These are phyloP conservation scores for Kazachstania bromeliacearum DNA, from an alignment of 805 yeast genomes.

Conservation along the genomic window DNA sequence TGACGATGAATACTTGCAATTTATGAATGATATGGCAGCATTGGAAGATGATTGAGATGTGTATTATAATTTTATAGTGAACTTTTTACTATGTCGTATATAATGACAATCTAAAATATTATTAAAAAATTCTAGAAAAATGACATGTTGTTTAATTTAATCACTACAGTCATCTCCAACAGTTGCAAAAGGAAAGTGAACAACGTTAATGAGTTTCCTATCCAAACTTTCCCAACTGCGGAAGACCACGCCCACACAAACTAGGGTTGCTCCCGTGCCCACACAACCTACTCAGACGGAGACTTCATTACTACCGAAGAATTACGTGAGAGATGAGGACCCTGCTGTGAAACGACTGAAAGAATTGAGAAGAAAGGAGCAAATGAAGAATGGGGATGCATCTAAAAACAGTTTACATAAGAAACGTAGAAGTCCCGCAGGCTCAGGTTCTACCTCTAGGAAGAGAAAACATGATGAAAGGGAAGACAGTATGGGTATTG, in stretches of 20 bases:
- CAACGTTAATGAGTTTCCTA: conserved; percentile 31
- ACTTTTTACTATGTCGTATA: conserved; percentile 6
- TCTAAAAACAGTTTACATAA: conserved; percentile 1
- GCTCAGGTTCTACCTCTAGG: not conserved
- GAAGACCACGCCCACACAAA: conserved; percentile 14
- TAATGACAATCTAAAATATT: too few relatives aligned
- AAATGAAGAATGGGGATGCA: conserved; percentile 31
- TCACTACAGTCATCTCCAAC: too few relatives aligned
- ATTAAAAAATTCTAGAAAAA: too few relatives aligned
- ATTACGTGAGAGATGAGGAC: conserved; percentile 37
- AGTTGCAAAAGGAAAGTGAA: too few relatives aligned
- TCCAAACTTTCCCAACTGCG: conserved; percentile 23
- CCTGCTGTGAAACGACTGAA: conserved; percentile 65
- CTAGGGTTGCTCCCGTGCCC: too few relatives aligned
- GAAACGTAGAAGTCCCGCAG: not conserved
- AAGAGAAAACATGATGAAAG: conserved; percentile 10
- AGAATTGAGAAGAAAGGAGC: conserved; percentile 53
- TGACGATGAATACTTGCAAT: conserved; percentile 27
- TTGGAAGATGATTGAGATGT: conserved; percentile 7
- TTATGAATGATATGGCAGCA: conserved; percentile 20
- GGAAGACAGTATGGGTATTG: conserved; percentile 12
- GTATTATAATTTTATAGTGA: too few relatives aligned
- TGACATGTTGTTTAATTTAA: too few relatives aligned
- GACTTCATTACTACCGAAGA: conserved; percentile 19
- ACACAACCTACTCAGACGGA: conserved; percentile 5